phyloP scores from a whole-genome alignment of 192 early-diverging fungal species.

The Coemansia sp. region DNA sequence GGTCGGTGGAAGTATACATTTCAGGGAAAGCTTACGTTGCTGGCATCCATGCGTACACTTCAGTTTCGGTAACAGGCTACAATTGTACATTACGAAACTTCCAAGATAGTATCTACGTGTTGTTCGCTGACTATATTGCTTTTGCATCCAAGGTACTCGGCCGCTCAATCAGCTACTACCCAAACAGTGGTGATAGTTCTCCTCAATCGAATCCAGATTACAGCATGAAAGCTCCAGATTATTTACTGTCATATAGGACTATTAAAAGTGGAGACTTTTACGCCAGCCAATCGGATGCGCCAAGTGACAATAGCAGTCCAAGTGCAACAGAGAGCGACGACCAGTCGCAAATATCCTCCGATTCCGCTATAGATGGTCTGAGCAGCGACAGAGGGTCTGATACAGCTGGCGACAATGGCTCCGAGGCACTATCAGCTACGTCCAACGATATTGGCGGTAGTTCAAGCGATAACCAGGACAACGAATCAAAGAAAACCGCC shows the following conservation, averaged over 20 bases:
- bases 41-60: background rate
- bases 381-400: background rate
- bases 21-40: background rate
- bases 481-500: background rate
- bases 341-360: background rate
- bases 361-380: background rate
- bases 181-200: background rate
- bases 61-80: background rate
- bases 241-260: background rate
- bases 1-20: background rate
- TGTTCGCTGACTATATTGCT: constrained; percentile 4
- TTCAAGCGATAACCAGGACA: too few species aligned
- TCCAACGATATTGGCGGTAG: background rate
- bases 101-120: background rate
- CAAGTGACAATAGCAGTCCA: background rate
- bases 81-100: background rate
- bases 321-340: background rate
- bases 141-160: constrained; percentile 5
- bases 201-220: constrained; percentile 2
- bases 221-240: background rate
- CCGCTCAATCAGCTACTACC: background rate
- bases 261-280: background rate
- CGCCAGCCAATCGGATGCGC: background rate
- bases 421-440: background rate
- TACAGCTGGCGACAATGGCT: background rate